Evolutionary conservation across 257 asterid species (phyloP).

Genomic region (Jacaranda copaia): DNA sequence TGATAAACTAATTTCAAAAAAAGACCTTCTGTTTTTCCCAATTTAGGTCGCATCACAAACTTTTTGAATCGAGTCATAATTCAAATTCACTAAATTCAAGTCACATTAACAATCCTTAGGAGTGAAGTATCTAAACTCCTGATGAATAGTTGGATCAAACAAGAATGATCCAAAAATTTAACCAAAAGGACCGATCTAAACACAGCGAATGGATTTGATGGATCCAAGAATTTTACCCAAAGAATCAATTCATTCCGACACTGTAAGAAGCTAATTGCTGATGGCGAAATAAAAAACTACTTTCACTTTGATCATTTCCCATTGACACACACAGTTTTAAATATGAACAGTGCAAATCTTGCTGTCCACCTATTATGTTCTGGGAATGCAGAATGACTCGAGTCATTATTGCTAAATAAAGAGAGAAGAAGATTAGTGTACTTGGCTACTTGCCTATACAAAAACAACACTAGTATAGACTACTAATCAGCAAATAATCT

Average conservation of each 20-base stretch:
- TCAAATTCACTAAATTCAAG: no score
- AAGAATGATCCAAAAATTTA: no score
- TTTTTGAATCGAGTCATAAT: no score
- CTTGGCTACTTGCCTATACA: slow-evolving; percentile 33
- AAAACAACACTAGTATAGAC: neutral
- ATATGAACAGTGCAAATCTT: slow-evolving; percentile 27
- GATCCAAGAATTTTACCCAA: no score
- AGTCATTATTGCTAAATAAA: slow-evolving; percentile 40
- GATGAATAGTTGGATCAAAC: no score
- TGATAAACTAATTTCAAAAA: neutral
- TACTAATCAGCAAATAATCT: slow-evolving; percentile 47
- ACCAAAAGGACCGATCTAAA: no score
- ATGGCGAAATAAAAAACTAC: slow-evolving; percentile 26
- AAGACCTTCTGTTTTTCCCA: no score
- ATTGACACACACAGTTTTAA: slow-evolving; percentile 33
- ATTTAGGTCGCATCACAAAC: no score
- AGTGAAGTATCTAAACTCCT: no score
- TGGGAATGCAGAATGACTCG: slow-evolving; percentile 38
- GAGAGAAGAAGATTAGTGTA: slow-evolving; percentile 29
- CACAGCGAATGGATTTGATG: no score
- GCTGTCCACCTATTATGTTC: slow-evolving; percentile 12
- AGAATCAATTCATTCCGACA: neutral
- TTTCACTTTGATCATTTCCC: slow-evolving; percentile 39
- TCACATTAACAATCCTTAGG: no score
- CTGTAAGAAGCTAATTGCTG: slow-evolving; percentile 9